Percentiles rank a stretch among this genome's conserved stretches.
phyloP scores from a whole-genome alignment of 805 yeast genomes.

The Metschnikowia aberdeeniae region DNA sequence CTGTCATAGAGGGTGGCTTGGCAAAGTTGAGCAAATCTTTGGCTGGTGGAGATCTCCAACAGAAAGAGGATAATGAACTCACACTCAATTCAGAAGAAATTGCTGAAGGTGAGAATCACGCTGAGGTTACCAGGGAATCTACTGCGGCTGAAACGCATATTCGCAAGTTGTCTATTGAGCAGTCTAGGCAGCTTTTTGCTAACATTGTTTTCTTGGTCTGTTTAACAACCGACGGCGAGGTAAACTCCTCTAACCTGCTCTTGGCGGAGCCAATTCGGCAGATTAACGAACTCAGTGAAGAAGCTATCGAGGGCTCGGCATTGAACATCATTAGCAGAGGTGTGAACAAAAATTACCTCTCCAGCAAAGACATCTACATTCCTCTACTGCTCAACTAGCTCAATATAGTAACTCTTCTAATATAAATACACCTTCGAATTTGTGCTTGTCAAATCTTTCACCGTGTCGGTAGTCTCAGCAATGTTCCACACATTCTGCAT shows the following conservation, averaged over 20 bases:
- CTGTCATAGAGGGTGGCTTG: background rate
- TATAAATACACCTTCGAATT: constrained; percentile 53
- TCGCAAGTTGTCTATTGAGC: background rate
- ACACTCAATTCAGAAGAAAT: too few relatives aligned
- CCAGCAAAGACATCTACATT: constrained; percentile 21
- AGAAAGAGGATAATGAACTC: background rate
- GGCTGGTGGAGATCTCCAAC: background rate
- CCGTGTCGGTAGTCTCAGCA: constrained; percentile 39
- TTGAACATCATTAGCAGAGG: constrained; percentile 19
- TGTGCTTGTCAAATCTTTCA: constrained; percentile 38
- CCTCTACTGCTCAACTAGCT: constrained; percentile 18
- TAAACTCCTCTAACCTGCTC: background rate
- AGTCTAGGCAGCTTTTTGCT: constrained; percentile 18
- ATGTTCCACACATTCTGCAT: constrained; percentile 58
- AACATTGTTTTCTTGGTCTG: constrained; percentile 22
- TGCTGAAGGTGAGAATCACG: background rate
- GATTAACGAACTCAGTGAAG: constrained; percentile 5
- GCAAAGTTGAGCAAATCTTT: background rate
- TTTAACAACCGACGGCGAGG: constrained; percentile 9
- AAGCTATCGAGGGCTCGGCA: constrained; percentile 15
- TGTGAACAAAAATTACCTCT: constrained; percentile 26
- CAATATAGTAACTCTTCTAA: constrained; percentile 16
- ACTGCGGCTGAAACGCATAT: background rate
- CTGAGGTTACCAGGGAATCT: background rate
- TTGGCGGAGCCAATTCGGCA: background rate